These are phyloP conservation scores for Fusarium pininemorale DNA, from an alignment of 2,329 filamentous ascomycete species.

Conservation along the genomic window DNA sequence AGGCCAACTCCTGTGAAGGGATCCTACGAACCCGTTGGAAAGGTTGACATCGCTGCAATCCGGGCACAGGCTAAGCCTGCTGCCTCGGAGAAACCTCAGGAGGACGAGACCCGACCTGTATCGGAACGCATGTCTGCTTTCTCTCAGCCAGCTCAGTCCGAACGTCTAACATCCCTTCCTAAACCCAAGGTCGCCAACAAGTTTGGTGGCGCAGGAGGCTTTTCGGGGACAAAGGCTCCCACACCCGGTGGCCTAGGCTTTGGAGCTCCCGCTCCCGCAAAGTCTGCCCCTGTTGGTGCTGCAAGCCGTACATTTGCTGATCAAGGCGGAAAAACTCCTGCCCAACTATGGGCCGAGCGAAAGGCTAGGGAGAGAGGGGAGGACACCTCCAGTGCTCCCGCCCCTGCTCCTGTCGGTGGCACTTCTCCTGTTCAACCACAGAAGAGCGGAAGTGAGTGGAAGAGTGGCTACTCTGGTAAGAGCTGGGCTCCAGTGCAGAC, in stretches of 20 bases:
- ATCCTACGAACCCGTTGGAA: slow-evolving; percentile 92
- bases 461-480: slow-evolving; percentile 91
- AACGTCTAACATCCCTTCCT: slow-evolving; percentile 84
- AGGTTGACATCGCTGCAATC: slow-evolving; percentile 97
- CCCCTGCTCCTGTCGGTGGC: slow-evolving; percentile 46
- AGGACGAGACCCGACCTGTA: slow-evolving; percentile 65
- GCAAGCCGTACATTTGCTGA: slow-evolving; percentile 95
- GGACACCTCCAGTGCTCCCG: slow-evolving; percentile 51
- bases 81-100: slow-evolving; percentile 47
- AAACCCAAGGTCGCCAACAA: slow-evolving; percentile 96
- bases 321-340: slow-evolving; percentile 93
- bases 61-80: slow-evolving; percentile 77
- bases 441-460: slow-evolving; percentile 81
- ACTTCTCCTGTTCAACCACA: slow-evolving; percentile 71
- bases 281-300: slow-evolving; percentile 72
- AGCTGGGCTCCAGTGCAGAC: slow-evolving; percentile 88
- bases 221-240: slow-evolving; percentile 89
- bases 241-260: slow-evolving; percentile 75
- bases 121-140: slow-evolving; percentile 83
- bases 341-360: slow-evolving; percentile 97
- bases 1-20: slow-evolving; percentile 88
- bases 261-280: slow-evolving; percentile 65
- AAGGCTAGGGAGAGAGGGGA: slow-evolving; percentile 81
- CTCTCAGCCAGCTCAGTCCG: slow-evolving; percentile 67
- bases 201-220: slow-evolving; percentile 76